Evolutionary conservation across 1,139 yeast genomes (phyloP), one percentile per base, ranked within the genome.

Genomic region (Arxiozyma bovina): DNA sequence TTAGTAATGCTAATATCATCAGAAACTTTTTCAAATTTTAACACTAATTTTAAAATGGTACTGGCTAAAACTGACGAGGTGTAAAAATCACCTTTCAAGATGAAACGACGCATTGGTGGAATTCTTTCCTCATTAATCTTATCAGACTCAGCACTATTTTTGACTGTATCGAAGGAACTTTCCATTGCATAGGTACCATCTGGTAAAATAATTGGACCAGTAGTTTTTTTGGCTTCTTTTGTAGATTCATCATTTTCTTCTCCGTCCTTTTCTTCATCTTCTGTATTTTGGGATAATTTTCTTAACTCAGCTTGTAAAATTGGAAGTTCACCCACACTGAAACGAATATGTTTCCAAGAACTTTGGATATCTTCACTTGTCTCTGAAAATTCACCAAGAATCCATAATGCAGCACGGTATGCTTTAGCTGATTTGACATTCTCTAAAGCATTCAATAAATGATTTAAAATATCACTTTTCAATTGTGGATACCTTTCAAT

Each of bases 151-250:
- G 58, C 44, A 15, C 59, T 51, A 11, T 56, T 57, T 9, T 51
- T 48, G 9, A 51, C 56, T 21, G 55, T 59, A 49, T 72, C 74
- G 57, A 89, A 77, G 0, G 98, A 97, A 63, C 83, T 85, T 72
- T 94, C 99, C 40, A 97, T 87, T 38, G 99, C 99, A 73, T 94
- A 94, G 1, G 99, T 94, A 63, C 99, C 99, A 73, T 94, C 99
- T 22, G 99, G 96, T 60, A 93, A 79, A 55, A 94, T 85, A 58
- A 86, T 83, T 40, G 98, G 96, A 52, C 88, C 89, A 52, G 78
- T 74, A 45, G 76, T 71, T 53, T 71, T 71, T 12, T 67, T 49
- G 38, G 70, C 68, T 42, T 60, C 66, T 27, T 65, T 63, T 34
- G 70, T 68, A 40, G 61, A 65, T 27, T 65, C 63, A 17, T 43